phyloP scores from a whole-genome alignment of 192 early-diverging fungal species.

The Coemansia sp. region DNA sequence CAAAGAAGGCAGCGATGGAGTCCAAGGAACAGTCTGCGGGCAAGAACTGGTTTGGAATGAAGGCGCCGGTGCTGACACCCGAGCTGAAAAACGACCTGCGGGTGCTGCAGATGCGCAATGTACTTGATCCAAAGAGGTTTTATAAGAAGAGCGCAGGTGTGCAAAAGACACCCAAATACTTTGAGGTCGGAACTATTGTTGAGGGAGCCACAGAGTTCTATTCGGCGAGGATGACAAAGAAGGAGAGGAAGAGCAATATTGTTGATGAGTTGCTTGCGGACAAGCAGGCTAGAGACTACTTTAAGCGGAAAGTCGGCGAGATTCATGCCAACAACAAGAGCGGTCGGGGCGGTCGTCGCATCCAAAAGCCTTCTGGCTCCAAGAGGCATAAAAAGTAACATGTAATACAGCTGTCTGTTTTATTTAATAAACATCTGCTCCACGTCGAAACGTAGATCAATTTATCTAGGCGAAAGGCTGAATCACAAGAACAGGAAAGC shows the following conservation, averaged over 20 bases:
- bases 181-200: constrained; percentile 93
- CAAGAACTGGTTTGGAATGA: constrained; percentile 87
- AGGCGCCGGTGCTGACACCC: constrained; percentile 77
- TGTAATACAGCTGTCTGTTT: not conserved
- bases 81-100: constrained; percentile 90
- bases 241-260: constrained; percentile 82
- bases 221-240: constrained; percentile 80
- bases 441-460: too few species aligned
- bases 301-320: constrained; percentile 85
- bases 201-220: constrained; percentile 87
- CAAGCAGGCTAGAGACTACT: constrained; percentile 69
- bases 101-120: constrained; percentile 80
- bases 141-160: constrained; percentile 77
- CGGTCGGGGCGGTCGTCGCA: constrained; percentile 16
- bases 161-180: constrained; percentile 79
- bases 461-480: too few species aligned
- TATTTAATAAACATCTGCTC: too few species aligned
- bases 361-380: not conserved
- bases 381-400: not conserved
- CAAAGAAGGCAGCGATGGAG: constrained; percentile 15
- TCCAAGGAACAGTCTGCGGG: constrained; percentile 40
- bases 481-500: too few species aligned
- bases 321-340: constrained; percentile 63
- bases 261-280: constrained; percentile 89
- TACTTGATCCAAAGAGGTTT: constrained; percentile 89